These are phyloP conservation scores for Chrysanthemum seticuspe DNA, from an alignment of 129 eudicot genomes.

Conservation along the genomic window DNA sequence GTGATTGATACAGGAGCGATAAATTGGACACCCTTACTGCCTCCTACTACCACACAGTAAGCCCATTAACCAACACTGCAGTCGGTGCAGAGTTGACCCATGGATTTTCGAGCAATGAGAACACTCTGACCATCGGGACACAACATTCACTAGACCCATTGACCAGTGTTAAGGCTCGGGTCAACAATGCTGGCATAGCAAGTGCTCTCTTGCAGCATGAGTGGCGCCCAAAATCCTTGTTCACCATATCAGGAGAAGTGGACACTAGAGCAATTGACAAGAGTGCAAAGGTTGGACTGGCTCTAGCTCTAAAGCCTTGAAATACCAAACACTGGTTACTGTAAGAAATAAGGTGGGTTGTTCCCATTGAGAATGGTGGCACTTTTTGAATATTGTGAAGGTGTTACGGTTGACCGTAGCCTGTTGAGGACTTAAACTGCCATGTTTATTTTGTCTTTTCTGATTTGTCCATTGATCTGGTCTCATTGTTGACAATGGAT, in stretches of 20 bases:
- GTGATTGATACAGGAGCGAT: slow-evolving; percentile 53
- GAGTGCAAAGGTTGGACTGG: slow-evolving; percentile 85
- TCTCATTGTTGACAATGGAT: slow-evolving; percentile 26
- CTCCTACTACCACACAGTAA: slow-evolving; percentile 77
- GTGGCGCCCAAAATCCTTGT: slow-evolving; percentile 72
- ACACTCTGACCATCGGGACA: slow-evolving; percentile 69
- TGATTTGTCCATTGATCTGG: slow-evolving; percentile 24
- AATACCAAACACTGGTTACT: not conserved
- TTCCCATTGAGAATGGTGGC: slow-evolving; percentile 18
- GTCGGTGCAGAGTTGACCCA: slow-evolving; percentile 91
- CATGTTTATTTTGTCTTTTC: slow-evolving; percentile 19
- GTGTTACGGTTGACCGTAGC: not conserved
- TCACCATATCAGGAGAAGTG: slow-evolving; percentile 87
- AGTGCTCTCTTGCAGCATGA: slow-evolving; percentile 87
- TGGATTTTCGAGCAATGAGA: slow-evolving; percentile 79
- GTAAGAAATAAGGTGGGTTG: slow-evolving; percentile 39
- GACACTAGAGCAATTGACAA: slow-evolving; percentile 83
- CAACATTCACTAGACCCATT: slow-evolving; percentile 73
- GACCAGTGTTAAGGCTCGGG: slow-evolving; percentile 73
- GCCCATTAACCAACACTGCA: slow-evolving; percentile 75
- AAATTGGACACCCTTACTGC: slow-evolving; percentile 67
- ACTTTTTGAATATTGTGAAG: not conserved
- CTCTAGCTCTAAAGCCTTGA: slow-evolving; percentile 78
- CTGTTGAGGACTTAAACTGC: slow-evolving; percentile 20
- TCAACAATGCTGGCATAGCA: slow-evolving; percentile 73